Conservation (phyloP, 2,329 filamentous ascomycete species). For the Clarireedia hainanense region DNA sequence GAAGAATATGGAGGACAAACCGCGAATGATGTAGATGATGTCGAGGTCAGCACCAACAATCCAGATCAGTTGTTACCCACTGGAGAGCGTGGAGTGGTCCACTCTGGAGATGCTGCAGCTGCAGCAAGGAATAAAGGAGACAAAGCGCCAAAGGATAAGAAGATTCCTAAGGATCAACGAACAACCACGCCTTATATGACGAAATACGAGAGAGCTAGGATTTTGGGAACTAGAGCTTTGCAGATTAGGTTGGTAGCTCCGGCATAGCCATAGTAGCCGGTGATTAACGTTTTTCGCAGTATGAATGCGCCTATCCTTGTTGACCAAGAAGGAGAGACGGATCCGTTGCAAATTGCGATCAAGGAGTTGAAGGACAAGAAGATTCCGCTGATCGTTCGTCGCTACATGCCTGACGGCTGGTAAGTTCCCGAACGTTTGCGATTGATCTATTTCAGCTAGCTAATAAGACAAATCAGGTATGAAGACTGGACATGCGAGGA, state of each 20-base stretch:
- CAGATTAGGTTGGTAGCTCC: slow-evolving; percentile 72
- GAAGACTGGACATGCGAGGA: slow-evolving; percentile 99
- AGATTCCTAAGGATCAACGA: slow-evolving; percentile 80
- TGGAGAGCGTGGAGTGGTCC: slow-evolving; percentile 38
- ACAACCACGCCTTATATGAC: slow-evolving; percentile 98
- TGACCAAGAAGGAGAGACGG: slow-evolving; percentile 94
- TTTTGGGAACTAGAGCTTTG: slow-evolving; percentile 84
- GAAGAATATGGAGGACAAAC: slow-evolving; percentile 36
- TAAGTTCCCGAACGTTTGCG: slow-evolving; percentile 41
- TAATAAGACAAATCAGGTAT: slow-evolving; percentile 41
- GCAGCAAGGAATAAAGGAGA: slow-evolving; percentile 48
- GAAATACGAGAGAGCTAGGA: slow-evolving; percentile 93
- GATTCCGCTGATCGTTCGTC: slow-evolving; percentile 88
- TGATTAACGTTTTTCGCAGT: slow-evolving; percentile 39
- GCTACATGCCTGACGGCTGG: slow-evolving; percentile 96
- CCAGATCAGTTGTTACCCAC: slow-evolving; percentile 37
- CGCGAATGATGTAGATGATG: slow-evolving; percentile 42
- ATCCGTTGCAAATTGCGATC: slow-evolving; percentile 93
- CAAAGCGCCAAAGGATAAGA: slow-evolving; percentile 66
- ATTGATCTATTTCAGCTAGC: neutral
- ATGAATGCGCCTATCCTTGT: slow-evolving; percentile 97
- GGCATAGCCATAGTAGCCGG: too few species aligned
- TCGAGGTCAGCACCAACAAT: slow-evolving; percentile 49
- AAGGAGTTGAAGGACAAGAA: slow-evolving; percentile 98
- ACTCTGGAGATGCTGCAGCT: slow-evolving; percentile 53